Evolutionary conservation across 202 grass and related monocot species (phyloP).

Genomic region (Brachypodium distachyon): DNA sequence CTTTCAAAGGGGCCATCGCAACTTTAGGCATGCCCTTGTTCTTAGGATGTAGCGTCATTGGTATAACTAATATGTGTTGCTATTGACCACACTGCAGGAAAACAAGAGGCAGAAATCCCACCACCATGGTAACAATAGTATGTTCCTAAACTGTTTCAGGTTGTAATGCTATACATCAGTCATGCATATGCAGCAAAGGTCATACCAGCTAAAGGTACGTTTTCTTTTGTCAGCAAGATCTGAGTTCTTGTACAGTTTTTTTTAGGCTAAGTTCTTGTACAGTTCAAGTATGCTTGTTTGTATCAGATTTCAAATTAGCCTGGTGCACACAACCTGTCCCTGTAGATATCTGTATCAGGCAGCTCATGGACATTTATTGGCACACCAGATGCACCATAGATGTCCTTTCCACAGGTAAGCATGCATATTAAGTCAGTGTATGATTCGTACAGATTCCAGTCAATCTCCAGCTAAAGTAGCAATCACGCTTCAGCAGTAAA

Average conservation of each 20-base stretch:
- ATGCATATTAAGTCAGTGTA: slow-evolving; percentile 8
- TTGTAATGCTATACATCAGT: background rate
- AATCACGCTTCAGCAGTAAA: slow-evolving; percentile 13
- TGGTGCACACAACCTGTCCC: background rate
- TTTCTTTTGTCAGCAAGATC: too few relatives aligned
- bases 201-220: background rate
- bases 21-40: background rate
- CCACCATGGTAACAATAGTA: background rate
- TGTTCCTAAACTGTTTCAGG: background rate
- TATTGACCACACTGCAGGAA: slow-evolving; percentile 1
- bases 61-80: background rate
- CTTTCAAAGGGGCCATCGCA: background rate
- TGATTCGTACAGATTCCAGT: slow-evolving; percentile 2
- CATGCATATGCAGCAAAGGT: background rate
- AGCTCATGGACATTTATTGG: background rate
- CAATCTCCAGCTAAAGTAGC: slow-evolving; percentile 24
- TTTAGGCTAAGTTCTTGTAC: background rate
- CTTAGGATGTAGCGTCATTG: background rate
- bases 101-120: background rate
- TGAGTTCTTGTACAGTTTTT: background rate
- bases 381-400: background rate
- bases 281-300: background rate
- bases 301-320: background rate
- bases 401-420: slow-evolving; percentile 22
- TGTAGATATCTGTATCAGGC: background rate